Evolutionary conservation across 1,139 yeast species (phyloP), one percentile per base, ranked within the genome.

Genomic region (Lodderomyces pseudojiufengensis): DNA sequence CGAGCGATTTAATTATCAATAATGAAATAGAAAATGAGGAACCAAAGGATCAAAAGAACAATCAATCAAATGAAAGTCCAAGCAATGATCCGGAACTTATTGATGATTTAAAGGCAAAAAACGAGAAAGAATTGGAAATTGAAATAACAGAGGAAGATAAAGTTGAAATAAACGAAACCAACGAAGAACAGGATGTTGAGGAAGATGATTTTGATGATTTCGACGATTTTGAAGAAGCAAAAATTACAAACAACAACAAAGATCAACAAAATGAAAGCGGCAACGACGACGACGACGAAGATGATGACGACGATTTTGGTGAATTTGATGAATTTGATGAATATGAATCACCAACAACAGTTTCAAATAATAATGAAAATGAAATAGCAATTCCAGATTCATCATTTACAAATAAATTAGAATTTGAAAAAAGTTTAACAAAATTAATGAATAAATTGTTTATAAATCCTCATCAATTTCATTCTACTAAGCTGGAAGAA

Each of bases 391-490:
- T 34, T 24, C 33, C 33, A 4, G 37, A 29, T 2, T 27, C 30
- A 10, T 16, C 26, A 13, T 32, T 38, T n/a, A 5, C 11, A 5
- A 24, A 38, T 14, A 22, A 22, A 3, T 4, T 20, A 24, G 7
- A 27, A 23, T 29, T 42, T 23, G 27, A 35, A 12, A 10, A 22
- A 5, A 47, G 44, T 22, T 37, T 64, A 5, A 47, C 48, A 7
- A 27, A 35, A 9, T 31, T 59, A 8, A 42, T 65, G 42, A 52
- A 53, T 15, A 32, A 45, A 4, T 38, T 63, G 3, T 54, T 63
- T 38, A 50, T 55, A 7, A 18, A 4, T 9, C 32, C 23, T 21
- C 13, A 9, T 12, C 23, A 15, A 6, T n/a, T 7, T 6, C 11
- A 11, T 6, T 14, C 9, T 9, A 26, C n/a, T 9, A n/a, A n/a